A percentile compares a stretch with the other conserved stretches of the same genome.
Conservation (phyloP, 306 rosid species). For the Luffa acutangula region DNA sequence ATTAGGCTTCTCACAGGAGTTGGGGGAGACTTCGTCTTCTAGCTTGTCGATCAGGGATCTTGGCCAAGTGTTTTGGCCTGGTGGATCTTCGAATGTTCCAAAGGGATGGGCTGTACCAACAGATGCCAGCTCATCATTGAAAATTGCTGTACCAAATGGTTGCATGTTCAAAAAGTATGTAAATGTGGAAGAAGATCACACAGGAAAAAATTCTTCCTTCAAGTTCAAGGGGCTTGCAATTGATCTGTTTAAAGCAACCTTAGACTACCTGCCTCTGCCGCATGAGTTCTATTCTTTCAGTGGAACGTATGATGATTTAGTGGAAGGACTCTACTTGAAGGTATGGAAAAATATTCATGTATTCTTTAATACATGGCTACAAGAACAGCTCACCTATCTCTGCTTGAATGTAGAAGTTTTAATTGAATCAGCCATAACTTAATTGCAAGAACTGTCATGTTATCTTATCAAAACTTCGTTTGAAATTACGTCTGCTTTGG, state of each 20-base stretch:
- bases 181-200: slow-evolving; percentile 1
- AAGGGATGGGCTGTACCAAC: slow-evolving; percentile 26
- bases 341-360: background rate
- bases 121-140: slow-evolving; percentile 10
- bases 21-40: background rate
- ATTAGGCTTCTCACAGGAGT: slow-evolving; percentile 17
- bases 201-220: background rate
- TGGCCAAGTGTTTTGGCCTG: slow-evolving; percentile 37
- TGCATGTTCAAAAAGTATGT: slow-evolving; percentile 21
- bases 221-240: slow-evolving; percentile 22
- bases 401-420: background rate
- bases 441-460: background rate
- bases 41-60: slow-evolving; percentile 21
- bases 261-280: slow-evolving; percentile 18
- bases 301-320: slow-evolving; percentile 30
- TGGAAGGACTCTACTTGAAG: slow-evolving; percentile 17
- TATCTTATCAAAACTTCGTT: background rate
- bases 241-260: slow-evolving; percentile 21
- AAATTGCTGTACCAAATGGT: slow-evolving; percentile 28
- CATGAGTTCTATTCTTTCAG: slow-evolving; percentile 17
- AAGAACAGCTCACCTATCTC: background rate
- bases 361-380: background rate
- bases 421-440: background rate
- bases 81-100: slow-evolving; percentile 23
- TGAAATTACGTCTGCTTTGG: background rate